A percentile compares a stretch with the other conserved stretches of the same genome.
Conservation (phyloP, 2,329 filamentous ascomycete species). For the Cladosporium sphaerospermum region DNA sequence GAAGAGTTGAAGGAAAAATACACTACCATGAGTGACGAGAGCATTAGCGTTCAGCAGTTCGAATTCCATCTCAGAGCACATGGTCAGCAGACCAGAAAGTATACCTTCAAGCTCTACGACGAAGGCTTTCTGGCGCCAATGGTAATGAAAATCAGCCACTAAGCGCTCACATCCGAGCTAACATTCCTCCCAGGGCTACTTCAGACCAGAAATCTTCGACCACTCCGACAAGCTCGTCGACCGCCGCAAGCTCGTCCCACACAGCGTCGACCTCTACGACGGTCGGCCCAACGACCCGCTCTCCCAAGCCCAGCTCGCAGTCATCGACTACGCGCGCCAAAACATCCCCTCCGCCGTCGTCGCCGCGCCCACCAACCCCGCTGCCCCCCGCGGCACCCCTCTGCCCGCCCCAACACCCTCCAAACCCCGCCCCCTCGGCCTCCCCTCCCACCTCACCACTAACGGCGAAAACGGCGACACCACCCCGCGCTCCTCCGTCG, state of each 20-base stretch:
- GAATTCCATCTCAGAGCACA: constrained; percentile 87
- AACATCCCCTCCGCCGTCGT: constrained; percentile 35
- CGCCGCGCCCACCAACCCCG: constrained; percentile 36
- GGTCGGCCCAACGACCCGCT: constrained; percentile 84
- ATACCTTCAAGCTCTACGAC: constrained; percentile 94
- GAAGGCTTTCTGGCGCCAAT: constrained; percentile 91
- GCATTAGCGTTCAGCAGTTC: constrained; percentile 80
- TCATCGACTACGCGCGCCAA: constrained; percentile 47
- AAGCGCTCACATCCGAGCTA: neutral
- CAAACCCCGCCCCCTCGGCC: constrained; percentile 48
- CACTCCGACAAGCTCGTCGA: constrained; percentile 71
- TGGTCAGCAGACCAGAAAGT: constrained; percentile 84
- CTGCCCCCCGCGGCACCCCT: constrained; percentile 35
- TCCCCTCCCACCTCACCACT: constrained; percentile 60
- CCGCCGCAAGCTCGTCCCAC: constrained; percentile 73
- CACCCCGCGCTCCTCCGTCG: constrained; percentile 78
- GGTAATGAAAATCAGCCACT: constrained; percentile 35
- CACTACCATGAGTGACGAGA: constrained; percentile 83
- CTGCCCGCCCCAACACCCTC: constrained; percentile 22
- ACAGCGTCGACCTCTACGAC: constrained; percentile 91
- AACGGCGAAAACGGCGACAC: constrained; percentile 62
- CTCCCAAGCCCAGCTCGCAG: constrained; percentile 72
- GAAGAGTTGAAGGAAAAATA: constrained; percentile 94
- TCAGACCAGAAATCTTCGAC: constrained; percentile 82
- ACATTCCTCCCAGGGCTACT: constrained; percentile 57